These are phyloP conservation scores for Trichoderma arundinaceum DNA, from an alignment of 2,329 filamentous ascomycete genomes.

Conservation along the genomic window DNA sequence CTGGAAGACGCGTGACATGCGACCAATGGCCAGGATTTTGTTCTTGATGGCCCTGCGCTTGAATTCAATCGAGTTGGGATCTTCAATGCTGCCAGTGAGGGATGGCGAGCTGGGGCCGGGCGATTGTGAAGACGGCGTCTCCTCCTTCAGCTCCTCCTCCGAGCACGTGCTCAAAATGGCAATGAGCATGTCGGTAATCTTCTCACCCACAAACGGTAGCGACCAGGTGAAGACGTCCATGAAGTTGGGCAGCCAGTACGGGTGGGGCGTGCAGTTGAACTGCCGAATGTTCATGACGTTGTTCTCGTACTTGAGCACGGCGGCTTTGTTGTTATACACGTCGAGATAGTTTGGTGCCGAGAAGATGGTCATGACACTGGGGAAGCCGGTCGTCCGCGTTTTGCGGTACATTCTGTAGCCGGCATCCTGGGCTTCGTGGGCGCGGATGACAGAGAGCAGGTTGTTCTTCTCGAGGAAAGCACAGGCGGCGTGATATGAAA, in stretches of 20 bases:
- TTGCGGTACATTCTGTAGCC: conserved; percentile 99
- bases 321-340: conserved; percentile 99
- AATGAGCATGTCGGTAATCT: conserved; percentile 99
- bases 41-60: conserved; percentile 98
- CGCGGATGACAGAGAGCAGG: conserved; percentile 92
- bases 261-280: conserved; percentile 99
- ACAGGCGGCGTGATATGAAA: conserved; percentile 96
- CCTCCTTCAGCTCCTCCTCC: conserved; percentile 96
- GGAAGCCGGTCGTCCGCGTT: conserved; percentile 96
- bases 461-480: conserved; percentile 99
- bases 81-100: conserved; percentile 53
- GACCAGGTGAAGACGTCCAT: conserved; percentile 99
- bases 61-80: conserved; percentile 88
- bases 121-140: conserved; percentile 72
- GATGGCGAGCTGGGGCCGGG: conserved; percentile 78
- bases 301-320: conserved; percentile 98
- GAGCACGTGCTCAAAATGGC: conserved; percentile 98
- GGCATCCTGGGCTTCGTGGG: conserved; percentile 97
- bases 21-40: conserved; percentile 97
- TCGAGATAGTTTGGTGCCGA: conserved; percentile 98
- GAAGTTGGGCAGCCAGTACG: conserved; percentile 99
- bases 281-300: conserved; percentile 99
- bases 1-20: conserved; percentile 96
- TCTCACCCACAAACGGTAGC: conserved; percentile 96
- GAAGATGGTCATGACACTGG: conserved; percentile 99